phyloP scores from a whole-genome alignment of 1,139 yeast species.

The Kodamaea derodonti region DNA sequence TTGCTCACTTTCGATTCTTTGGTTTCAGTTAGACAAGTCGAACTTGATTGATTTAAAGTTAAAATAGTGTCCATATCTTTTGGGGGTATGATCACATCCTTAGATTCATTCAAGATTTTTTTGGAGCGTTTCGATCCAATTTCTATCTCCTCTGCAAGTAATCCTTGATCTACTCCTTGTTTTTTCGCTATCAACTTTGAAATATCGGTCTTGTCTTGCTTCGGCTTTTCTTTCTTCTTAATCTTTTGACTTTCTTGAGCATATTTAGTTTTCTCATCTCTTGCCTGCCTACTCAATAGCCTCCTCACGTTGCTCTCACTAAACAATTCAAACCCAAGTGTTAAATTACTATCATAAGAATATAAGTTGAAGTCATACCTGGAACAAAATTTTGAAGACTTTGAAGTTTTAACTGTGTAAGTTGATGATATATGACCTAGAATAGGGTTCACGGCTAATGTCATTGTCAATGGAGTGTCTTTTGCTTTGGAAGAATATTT shows the following conservation, averaged over 20 bases:
- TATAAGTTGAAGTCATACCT: conserved; percentile 86
- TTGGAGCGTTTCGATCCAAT: background rate
- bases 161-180: background rate
- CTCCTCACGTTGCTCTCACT: conserved; percentile 19
- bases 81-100: background rate
- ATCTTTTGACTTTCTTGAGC: conserved; percentile 22
- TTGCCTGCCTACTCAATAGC: background rate
- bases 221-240: conserved; percentile 16
- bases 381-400: conserved; percentile 75
- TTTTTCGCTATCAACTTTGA: background rate
- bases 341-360: conserved; percentile 83
- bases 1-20: conserved; percentile 2
- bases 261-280: background rate
- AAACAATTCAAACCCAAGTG: conserved; percentile 86
- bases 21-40: conserved; percentile 1
- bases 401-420: conserved; percentile 79
- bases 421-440: conserved; percentile 89
- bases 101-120: background rate
- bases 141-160: background rate
- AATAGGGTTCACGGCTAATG: conserved; percentile 83
- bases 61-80: background rate
- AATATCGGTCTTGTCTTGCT: background rate
- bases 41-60: background rate
- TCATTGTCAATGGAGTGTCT: conserved; percentile 82
- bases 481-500: conserved; percentile 86